A percentile compares a stretch with the other conserved stretches of the same genome.
Conservation (phyloP, 371 early-diverging fungal genomes). For the Zancudomyces culisetae region DNA sequence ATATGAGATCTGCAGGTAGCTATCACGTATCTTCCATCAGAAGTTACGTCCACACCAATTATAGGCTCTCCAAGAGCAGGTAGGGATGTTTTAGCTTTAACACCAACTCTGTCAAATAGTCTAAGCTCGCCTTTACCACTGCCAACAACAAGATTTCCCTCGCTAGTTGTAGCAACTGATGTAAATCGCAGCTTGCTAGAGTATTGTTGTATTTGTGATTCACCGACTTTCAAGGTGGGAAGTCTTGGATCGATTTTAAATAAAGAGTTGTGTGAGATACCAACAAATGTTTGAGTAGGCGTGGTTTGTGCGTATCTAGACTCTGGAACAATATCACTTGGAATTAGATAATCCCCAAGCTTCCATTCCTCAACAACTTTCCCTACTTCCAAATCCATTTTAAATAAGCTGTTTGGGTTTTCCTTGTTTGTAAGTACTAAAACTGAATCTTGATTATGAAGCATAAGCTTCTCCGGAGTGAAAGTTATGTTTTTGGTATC, state of each 20-base stretch:
- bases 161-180: slow-evolving; percentile 52
- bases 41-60: slow-evolving; percentile 74
- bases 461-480: slow-evolving; percentile 40
- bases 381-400: slow-evolving; percentile 78
- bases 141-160: slow-evolving; percentile 71
- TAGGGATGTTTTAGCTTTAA: slow-evolving; percentile 70
- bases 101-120: slow-evolving; percentile 52
- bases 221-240: slow-evolving; percentile 39
- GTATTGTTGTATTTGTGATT: slow-evolving; percentile 42
- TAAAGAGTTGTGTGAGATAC: slow-evolving; percentile 57
- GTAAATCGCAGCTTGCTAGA: slow-evolving; percentile 44
- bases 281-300: slow-evolving; percentile 50
- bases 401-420: slow-evolving; percentile 47
- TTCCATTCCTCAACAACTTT: slow-evolving; percentile 87
- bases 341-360: slow-evolving; percentile 36
- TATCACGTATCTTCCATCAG: slow-evolving; percentile 65
- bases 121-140: slow-evolving; percentile 79
- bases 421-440: slow-evolving; percentile 48
- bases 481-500: slow-evolving; percentile 26
- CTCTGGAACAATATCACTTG: slow-evolving; percentile 48
- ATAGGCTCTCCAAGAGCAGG: slow-evolving; percentile 81
- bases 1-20: slow-evolving; percentile 82
- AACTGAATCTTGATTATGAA: slow-evolving; percentile 58
- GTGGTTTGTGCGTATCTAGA: slow-evolving; percentile 59
- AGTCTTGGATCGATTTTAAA: slow-evolving; percentile 85